Evolutionary conservation across 495 filamentous ascomycete genomes (phyloP), one percentile per base, ranked within the genome.

Genomic region (Penicillium flavigenum): DNA sequence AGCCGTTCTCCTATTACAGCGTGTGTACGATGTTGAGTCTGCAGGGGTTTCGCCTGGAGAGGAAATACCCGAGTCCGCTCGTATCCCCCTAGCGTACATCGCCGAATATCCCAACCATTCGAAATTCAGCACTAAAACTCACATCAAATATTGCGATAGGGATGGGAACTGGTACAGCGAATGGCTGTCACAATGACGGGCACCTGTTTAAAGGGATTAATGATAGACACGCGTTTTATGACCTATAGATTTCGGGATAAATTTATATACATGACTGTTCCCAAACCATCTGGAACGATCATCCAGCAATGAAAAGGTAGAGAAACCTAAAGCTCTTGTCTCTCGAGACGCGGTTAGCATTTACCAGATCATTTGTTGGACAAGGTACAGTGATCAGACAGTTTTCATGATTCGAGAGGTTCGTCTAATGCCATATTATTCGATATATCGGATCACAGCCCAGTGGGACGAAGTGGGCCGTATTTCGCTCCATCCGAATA

Each of bases 131-230:
- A 17, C 41, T 16, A 38, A 56, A 2, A n/a, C n/a, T 11, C 43
- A 29, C 10, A n/a, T 56, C 6, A 43, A 38, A 11, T 56, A 56
- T 32, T 31, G 24, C 16, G 41, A 54, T 6, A 6, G 17, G 9
- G 6, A 54, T 22, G n/a, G 39, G 6, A 41, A 54, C 1, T 54
- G 51, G 51, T 41, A 54, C 12, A 54, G 41, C 20, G 41, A 54
- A 11, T 38, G 48, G 31, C 7, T 54, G 41, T 32, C 10, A 26
- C 12, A 6, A 29, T 32, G 19, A 43, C 11, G 5, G 9, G 11
- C 16, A 24, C 6, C 5, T 24, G 11, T 14, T 42, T 29, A 5
- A 16, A 17, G 22, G 22, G 2, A 29, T 41, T 29, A 22, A 41
- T 41, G 20, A 41, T 51, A 29, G 22, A 51, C 6, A 51, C 27